Conservation (phyloP, 1,284 basidiomycete species). For the Trichosporon inkin region DNA sequence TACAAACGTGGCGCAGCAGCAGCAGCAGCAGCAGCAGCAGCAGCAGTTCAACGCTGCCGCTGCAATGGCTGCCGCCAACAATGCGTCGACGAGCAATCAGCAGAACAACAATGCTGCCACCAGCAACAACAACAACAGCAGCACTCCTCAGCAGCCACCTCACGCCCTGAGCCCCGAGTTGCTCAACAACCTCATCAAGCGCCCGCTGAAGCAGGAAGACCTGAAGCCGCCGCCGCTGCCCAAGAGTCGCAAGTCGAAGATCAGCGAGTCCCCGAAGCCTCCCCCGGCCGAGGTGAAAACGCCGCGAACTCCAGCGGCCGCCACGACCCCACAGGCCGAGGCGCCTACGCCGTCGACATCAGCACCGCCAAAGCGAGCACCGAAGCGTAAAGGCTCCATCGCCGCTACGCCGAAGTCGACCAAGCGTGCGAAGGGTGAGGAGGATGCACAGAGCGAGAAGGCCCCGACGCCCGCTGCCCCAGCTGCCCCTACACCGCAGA, state of each 20-base stretch:
- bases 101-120: neutral
- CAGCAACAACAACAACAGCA: neutral
- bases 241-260: slow-evolving; percentile 15
- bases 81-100: neutral
- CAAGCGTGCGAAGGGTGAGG: slow-evolving; percentile 21
- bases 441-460: slow-evolving; percentile 10
- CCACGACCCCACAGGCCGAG: slow-evolving; percentile 11
- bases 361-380: slow-evolving; percentile 6
- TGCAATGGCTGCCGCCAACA: neutral
- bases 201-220: slow-evolving; percentile 25
- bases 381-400: slow-evolving; percentile 21
- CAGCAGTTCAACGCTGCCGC: slow-evolving; percentile 1
- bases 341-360: slow-evolving; percentile 11
- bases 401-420: slow-evolving; percentile 16
- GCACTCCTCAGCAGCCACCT: slow-evolving; percentile 16
- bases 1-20: neutral
- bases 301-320: slow-evolving; percentile 15
- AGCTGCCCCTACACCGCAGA: neutral
- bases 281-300: slow-evolving; percentile 11
- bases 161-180: slow-evolving; percentile 23
- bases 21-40: neutral
- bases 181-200: slow-evolving; percentile 26
- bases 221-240: slow-evolving; percentile 23
- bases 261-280: slow-evolving; percentile 13
- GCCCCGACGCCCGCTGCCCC: slow-evolving; percentile 9